Percentiles rank a stretch among this genome's conserved stretches.
These are phyloP conservation scores for Starmera quercuum DNA, from an alignment of 805 yeast species.

Conservation along the genomic window DNA sequence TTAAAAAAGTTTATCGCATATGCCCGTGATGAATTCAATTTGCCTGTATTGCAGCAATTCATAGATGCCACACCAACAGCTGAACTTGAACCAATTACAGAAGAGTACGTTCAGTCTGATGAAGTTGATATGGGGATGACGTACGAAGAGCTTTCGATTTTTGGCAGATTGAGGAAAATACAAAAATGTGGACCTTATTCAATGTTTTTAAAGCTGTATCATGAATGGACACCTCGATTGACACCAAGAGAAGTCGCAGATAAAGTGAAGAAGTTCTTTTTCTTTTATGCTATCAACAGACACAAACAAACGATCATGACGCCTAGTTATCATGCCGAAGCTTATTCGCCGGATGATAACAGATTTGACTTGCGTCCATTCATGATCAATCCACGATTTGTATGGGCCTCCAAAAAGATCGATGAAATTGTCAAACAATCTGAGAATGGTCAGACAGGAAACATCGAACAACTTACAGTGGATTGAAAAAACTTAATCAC, in stretches of 20 bases:
- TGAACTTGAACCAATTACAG: slow-evolving; percentile 93
- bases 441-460: slow-evolving; percentile 29
- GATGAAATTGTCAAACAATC: slow-evolving; percentile 65
- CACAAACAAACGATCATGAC: slow-evolving; percentile 98
- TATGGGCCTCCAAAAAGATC: slow-evolving; percentile 85
- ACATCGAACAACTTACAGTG: slow-evolving; percentile 34
- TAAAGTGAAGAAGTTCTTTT: slow-evolving; percentile 88
- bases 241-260: slow-evolving; percentile 82
- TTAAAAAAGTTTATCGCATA: slow-evolving; percentile 78
- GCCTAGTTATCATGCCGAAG: slow-evolving; percentile 96
- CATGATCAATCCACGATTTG: slow-evolving; percentile 79
- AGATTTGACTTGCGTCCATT: slow-evolving; percentile 96
- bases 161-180: slow-evolving; percentile 86
- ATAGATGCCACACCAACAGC: slow-evolving; percentile 95
- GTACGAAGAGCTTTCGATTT: slow-evolving; percentile 84
- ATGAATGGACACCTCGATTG: slow-evolving; percentile 84
- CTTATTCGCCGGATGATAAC: slow-evolving; percentile 96
- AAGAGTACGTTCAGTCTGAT: slow-evolving; percentile 88
- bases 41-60: slow-evolving; percentile 75
- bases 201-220: slow-evolving; percentile 84
- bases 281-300: slow-evolving; percentile 89
- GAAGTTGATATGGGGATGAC: slow-evolving; percentile 99
- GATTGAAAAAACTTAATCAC: slow-evolving; percentile 28
- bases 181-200: slow-evolving; percentile 95
- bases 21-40: slow-evolving; percentile 58